phyloP scores from a whole-genome alignment of 441 rosid species.

The Pelargonium australe region DNA sequence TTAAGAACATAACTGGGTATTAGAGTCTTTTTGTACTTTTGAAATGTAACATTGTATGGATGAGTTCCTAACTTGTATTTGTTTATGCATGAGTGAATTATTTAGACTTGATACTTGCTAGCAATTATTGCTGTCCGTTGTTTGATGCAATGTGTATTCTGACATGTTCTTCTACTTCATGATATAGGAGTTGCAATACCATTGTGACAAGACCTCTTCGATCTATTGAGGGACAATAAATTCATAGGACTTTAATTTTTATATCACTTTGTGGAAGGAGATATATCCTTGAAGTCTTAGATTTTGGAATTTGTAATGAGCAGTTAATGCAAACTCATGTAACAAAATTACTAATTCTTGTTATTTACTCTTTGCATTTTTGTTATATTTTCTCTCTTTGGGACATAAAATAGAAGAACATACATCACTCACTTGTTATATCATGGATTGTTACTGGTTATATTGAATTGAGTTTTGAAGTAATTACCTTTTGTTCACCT shows the following conservation, averaged over 20 bases:
- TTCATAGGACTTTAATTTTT: constrained; percentile 24
- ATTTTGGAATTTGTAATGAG: constrained; percentile 12
- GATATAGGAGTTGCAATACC: constrained; percentile 79
- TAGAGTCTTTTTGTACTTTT: neutral
- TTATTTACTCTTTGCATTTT: neutral
- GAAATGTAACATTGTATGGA: neutral
- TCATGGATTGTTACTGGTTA: neutral
- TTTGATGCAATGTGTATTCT: constrained; percentile 21
- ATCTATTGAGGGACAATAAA: constrained; percentile 29
- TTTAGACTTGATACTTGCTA: neutral
- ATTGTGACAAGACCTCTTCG: constrained; percentile 62
- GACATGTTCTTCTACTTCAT: constrained; percentile 44
- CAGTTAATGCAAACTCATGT: constrained; percentile 19
- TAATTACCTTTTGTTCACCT: neutral
- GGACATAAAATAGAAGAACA: constrained; percentile 7
- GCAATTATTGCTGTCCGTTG: constrained; percentile 10
- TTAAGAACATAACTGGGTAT: neutral
- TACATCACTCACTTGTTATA: neutral
- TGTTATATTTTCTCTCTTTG: neutral
- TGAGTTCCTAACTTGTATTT: neutral
- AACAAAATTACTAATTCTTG: constrained; percentile 11
- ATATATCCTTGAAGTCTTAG: constrained; percentile 13
- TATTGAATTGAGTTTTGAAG: neutral
- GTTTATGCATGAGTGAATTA: neutral
- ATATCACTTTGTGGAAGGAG: constrained; percentile 24